Base-by-base conservation (phyloP, 2,329 filamentous ascomycete species). In the Colletotrichum sp. region DNA sequence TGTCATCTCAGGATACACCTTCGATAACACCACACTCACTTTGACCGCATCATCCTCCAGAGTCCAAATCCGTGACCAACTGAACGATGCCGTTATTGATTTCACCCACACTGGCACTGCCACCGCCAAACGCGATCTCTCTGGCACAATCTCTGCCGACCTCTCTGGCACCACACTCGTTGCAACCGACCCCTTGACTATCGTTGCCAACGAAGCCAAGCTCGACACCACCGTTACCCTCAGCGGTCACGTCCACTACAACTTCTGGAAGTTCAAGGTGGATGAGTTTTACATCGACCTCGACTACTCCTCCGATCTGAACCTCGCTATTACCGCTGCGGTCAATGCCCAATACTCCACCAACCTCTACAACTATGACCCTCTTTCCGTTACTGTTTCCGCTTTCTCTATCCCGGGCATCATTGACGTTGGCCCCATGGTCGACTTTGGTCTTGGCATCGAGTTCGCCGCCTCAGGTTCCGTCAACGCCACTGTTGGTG, bases 281-380 rank as follows among this genome's bases (percentile, higher is more conserved):
- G 78, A 84, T 52, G 79, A 81, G 52, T 81, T 88, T 9, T 85
- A 84, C 78, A 85, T 88, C 63, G 86, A 88, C 72, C 81, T 88
- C 68, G 85, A 87, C 71, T 81, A 78, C 4, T 76, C 83, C 1
- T 85, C 83, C 76, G 80, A 77, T 57, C 32, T 76, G 22, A 81
- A 83, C 13, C 82, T 81, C 6, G 83, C 78, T 18, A 72, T 89
- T 36, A 82, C 82, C 34, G 81, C 85, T 28, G 80, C 82, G 8
- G 80, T 86, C 13, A 81, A 78, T 4, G 82, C 82, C 2, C 72
- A 82, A 1, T 85, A 84, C 75, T 79, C 78, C 66, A 82, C 82
- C 8, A 81, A 80, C 15, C 80, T 85, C 15, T 82, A 85, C 74
- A 81, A 79, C 26, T 86, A 85, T 78, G 76, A 83, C 28, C 84